phyloP scores from a whole-genome alignment of 148 eudicot genomes.

The Amaranthus hypochondriacus region DNA sequence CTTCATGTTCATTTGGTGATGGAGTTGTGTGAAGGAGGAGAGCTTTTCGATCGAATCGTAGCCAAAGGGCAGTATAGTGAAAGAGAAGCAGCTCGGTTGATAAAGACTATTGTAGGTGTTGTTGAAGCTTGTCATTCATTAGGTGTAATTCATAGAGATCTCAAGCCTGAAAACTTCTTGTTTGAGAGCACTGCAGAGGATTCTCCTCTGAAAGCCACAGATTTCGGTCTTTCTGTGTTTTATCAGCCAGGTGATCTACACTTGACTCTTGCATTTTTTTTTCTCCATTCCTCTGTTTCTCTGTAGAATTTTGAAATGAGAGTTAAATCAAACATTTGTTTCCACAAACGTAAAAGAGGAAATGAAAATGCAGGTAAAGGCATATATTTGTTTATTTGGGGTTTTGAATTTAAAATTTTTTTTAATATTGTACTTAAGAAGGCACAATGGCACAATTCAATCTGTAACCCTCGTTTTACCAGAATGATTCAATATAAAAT shows the following conservation, averaged over 20 bases:
- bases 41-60: constrained; percentile 16
- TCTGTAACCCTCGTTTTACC: too few species aligned
- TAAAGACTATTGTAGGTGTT: constrained; percentile 15
- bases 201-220: constrained; percentile 21
- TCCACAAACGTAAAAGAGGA: too few species aligned
- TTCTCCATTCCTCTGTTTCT: too few species aligned
- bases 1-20: constrained; percentile 19
- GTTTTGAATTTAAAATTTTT: too few species aligned
- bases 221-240: constrained; percentile 21
- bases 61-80: constrained; percentile 17
- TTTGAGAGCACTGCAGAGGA: constrained; percentile 19
- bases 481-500: too few species aligned
- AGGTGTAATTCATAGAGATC: constrained; percentile 23
- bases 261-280: background rate
- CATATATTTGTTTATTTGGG: too few species aligned
- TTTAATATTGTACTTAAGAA: too few species aligned
- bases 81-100: constrained; percentile 21
- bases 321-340: too few species aligned
- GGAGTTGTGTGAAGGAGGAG: constrained; percentile 25
- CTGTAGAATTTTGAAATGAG: too few species aligned
- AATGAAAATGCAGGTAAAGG: too few species aligned
- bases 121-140: constrained; percentile 22
- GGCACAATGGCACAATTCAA: too few species aligned
- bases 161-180: constrained; percentile 26
- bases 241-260: constrained; percentile 20